Evolutionary conservation across 1,284 basidiomycete species (phyloP), one percentile per base, ranked within the genome.

Genomic region (Pisolithus thermaeus): DNA sequence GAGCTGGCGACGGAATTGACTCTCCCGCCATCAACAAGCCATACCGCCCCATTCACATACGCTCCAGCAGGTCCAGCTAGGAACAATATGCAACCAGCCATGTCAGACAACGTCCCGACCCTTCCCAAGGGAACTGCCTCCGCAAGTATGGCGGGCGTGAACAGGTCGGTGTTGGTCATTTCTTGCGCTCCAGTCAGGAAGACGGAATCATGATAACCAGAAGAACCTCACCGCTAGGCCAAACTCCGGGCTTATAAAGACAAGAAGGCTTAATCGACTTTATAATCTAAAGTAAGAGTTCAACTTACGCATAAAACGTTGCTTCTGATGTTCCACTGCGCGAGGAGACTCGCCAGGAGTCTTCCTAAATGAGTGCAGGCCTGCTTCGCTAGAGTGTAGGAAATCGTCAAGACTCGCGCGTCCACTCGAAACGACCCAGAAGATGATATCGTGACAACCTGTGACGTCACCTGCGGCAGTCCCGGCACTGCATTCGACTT

Each of bases 251-350:
- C 65, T 65, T 47, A 20, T 48, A 35, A 27, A 22, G 55, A 27
- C 59, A 52, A 22, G 4, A 45, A 14, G 16, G 12, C 47, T 41
- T 18, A 49, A 7, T 46, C 12, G 25, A 4, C 14, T 20, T 20
- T 20, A 16, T 23, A 30, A 23, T 14, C 39, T 8, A 25, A 27
- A 6, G 5, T 43, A 22, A 43, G 37, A 22, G 1, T 38, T 20
- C 23, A 37, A 68, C 63, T 46, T 56, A 64, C 63, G 38, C 64
- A 66, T 36, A 88, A 69, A 50, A 87, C 70, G 58, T 88, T 88
- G 62, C 84, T 86, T 55, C 85, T 74, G 53, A 88, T 87, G 25
- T 81, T 78, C 83, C 83, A 87, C 45, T 84, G 81, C 20, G 78
- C 76, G 39, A 88, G 73, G 40, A 86, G 68, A 60, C 84, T 84